These are phyloP conservation scores for Amanita rubescens DNA, from an alignment of 768 basidiomycete species.

Conservation along the genomic window DNA sequence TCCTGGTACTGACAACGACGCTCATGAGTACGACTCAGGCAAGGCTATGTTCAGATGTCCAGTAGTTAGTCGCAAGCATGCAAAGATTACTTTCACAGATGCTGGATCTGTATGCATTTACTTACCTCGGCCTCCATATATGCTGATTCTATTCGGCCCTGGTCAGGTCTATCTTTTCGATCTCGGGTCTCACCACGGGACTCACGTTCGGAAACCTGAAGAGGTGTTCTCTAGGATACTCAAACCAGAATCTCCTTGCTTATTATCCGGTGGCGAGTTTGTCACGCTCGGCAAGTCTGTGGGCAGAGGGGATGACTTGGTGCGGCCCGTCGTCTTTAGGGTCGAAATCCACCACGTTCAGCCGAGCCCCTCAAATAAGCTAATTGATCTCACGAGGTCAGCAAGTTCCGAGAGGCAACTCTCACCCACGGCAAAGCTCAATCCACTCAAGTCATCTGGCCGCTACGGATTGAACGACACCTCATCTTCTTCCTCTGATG, in stretches of 20 bases:
- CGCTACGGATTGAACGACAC: constrained; percentile 53
- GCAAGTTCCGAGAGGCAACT: constrained; percentile 13
- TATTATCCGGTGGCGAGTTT: constrained; percentile 59
- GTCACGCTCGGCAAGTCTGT: constrained; percentile 77
- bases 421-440: constrained; percentile 5
- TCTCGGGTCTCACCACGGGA: constrained; percentile 71
- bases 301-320: constrained; percentile 50
- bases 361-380: background rate
- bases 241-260: constrained; percentile 45
- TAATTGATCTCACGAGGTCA: constrained; percentile 10
- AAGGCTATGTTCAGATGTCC: constrained; percentile 67
- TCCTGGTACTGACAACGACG: constrained; percentile 35
- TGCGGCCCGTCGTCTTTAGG: constrained; percentile 54
- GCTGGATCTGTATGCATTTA: constrained; percentile 51
- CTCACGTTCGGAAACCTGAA: constrained; percentile 49
- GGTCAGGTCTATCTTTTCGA: constrained; percentile 66
- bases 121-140: constrained; percentile 5
- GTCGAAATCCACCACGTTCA: constrained; percentile 35
- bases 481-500: constrained; percentile 40
- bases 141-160: constrained; percentile 1
- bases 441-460: constrained; percentile 37
- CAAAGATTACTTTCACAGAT: constrained; percentile 68
- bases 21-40: constrained; percentile 31
- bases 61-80: constrained; percentile 74
- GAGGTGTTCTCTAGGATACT: constrained; percentile 43